Conservation (phyloP, 2,329 filamentous ascomycete genomes). For the Ascomycota sp. region DNA sequence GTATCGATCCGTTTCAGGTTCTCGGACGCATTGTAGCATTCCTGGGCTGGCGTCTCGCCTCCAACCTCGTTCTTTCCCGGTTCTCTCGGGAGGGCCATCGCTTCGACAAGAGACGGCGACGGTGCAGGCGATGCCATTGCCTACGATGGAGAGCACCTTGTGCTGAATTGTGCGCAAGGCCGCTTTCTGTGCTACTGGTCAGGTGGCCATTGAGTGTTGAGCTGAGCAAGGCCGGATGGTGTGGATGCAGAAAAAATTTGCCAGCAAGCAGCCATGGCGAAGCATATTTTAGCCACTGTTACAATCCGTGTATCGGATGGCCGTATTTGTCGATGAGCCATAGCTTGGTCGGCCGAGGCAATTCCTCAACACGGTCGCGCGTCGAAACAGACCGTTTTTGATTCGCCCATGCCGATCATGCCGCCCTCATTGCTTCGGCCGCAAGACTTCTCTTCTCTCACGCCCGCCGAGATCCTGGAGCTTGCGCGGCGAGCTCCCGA, state of each 20-base stretch:
- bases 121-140: conserved; percentile 1
- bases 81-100: conserved; percentile 6
- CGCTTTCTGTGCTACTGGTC: not conserved
- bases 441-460: conserved; percentile 33
- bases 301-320: no score
- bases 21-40: conserved; percentile 48
- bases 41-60: conserved; percentile 30
- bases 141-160: not conserved
- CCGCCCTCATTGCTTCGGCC: conserved; percentile 32
- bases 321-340: no score
- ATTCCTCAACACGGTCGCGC: no score
- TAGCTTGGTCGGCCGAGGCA: no score
- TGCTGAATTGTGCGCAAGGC: not conserved
- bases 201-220: conserved; percentile 1
- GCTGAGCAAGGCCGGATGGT: no score
- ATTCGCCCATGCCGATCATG: no score
- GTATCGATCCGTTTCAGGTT: conserved; percentile 80
- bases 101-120: conserved; percentile 5
- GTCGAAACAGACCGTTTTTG: no score
- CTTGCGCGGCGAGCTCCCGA: conserved; percentile 40
- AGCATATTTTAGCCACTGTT: no score
- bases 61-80: conserved; percentile 2
- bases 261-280: no score
- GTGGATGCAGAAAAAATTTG: no score
- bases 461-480: conserved; percentile 32